Conservation (phyloP, 306 rosid species). For the Fragaria nilgerrensis region DNA sequence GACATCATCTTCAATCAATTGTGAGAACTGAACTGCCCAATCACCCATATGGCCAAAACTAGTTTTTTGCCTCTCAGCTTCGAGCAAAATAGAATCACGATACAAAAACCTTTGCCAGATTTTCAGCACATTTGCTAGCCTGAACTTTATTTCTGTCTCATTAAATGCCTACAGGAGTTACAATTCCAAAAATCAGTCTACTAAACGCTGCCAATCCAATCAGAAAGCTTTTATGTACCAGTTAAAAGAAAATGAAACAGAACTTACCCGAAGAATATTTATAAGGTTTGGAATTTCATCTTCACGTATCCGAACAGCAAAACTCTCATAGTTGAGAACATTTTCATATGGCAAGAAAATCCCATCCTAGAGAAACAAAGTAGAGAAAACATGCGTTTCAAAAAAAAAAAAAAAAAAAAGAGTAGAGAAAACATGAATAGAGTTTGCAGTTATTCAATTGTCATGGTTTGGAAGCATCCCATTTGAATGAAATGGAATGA, state of each 20-base stretch:
- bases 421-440: constrained; percentile 1
- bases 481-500: neutral
- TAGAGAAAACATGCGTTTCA: neutral
- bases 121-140: constrained; percentile 65
- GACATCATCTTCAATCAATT: constrained; percentile 63
- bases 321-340: constrained; percentile 76
- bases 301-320: constrained; percentile 76
- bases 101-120: constrained; percentile 85
- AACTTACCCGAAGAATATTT: constrained; percentile 64
- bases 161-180: constrained; percentile 55
- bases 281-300: constrained; percentile 74
- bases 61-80: constrained; percentile 79
- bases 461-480: neutral
- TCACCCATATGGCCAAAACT: constrained; percentile 46
- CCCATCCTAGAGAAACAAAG: constrained; percentile 61
- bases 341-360: constrained; percentile 88
- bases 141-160: constrained; percentile 69
- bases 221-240: constrained; percentile 7
- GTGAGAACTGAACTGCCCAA: constrained; percentile 66
- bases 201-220: constrained; percentile 6
- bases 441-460: neutral
- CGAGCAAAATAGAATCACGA: constrained; percentile 76
- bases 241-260: neutral
- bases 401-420: constrained; percentile 22
- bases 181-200: constrained; percentile 28